Evolutionary conservation across 2,329 filamentous ascomycete species (phyloP).

Genomic region (Calonectria montana): DNA sequence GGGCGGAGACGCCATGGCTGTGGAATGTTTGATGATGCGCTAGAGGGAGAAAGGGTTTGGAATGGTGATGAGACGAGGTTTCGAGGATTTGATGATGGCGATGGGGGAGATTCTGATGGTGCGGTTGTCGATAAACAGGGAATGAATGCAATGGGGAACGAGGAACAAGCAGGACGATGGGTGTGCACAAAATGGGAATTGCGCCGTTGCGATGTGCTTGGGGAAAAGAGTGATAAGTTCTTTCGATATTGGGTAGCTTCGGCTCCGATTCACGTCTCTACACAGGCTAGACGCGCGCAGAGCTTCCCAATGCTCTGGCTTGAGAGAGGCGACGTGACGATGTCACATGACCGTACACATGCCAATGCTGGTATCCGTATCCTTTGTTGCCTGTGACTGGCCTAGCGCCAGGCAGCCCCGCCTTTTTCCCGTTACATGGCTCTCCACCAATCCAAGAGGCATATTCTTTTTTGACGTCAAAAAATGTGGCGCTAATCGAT

Average conservation of each 20-base stretch:
- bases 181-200: not conserved
- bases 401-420: not conserved
- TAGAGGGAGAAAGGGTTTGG: not conserved
- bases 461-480: constrained; percentile 21
- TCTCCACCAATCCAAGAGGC: constrained; percentile 19
- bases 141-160: not conserved
- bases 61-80: not conserved
- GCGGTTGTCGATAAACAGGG: not conserved
- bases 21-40: not conserved
- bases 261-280: not conserved
- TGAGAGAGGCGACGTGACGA: not conserved
- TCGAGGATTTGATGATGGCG: not conserved
- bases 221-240: not conserved
- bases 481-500: constrained; percentile 14
- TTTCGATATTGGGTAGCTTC: not conserved
- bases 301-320: not conserved
- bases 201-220: not conserved
- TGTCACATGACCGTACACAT: constrained; percentile 9
- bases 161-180: not conserved
- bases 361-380: not conserved
- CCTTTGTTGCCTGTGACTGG: not conserved
- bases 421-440: constrained; percentile 4
- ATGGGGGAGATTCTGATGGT: not conserved
- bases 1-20: constrained; percentile 67
- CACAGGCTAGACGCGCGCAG: not conserved